These are phyloP conservation scores for Orobanche coerulescens DNA, from an alignment of 257 asterid species.

Conservation along the genomic window DNA sequence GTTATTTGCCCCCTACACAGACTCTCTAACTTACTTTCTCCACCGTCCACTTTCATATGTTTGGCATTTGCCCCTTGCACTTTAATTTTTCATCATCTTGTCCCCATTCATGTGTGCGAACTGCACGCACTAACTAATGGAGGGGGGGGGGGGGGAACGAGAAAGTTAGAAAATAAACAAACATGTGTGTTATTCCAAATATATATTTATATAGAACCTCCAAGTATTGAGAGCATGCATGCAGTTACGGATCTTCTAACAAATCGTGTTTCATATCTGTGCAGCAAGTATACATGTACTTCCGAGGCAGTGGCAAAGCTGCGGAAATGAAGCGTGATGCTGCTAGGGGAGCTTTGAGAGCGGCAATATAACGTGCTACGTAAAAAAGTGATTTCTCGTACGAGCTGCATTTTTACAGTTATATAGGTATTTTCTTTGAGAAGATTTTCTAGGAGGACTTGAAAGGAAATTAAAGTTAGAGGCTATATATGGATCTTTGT, in stretches of 20 bases:
- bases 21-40: too few species aligned
- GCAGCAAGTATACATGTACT: slow-evolving; percentile 93
- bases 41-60: too few species aligned
- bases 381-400: not conserved
- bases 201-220: not conserved
- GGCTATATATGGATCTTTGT: not conserved
- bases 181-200: too few species aligned
- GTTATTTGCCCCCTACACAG: too few species aligned
- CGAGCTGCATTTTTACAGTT: not conserved
- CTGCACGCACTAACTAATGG: too few species aligned
- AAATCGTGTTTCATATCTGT: not conserved
- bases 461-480: slow-evolving; percentile 16
- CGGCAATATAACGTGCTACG: slow-evolving; percentile 27
- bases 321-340: slow-evolving; percentile 85
- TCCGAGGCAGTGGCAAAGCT: slow-evolving; percentile 96
- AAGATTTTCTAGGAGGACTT: not conserved
- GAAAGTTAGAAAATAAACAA: too few species aligned
- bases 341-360: slow-evolving; percentile 57
- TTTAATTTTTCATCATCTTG: too few species aligned
- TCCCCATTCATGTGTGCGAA: too few species aligned
- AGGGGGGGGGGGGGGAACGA: too few species aligned
- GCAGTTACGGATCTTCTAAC: not conserved
- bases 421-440: slow-evolving; percentile 9
- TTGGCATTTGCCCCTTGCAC: too few species aligned
- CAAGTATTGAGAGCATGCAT: not conserved